Evolutionary conservation across 192 early-diverging fungal genomes (phyloP).

Genomic region (Dissophora ornata): DNA sequence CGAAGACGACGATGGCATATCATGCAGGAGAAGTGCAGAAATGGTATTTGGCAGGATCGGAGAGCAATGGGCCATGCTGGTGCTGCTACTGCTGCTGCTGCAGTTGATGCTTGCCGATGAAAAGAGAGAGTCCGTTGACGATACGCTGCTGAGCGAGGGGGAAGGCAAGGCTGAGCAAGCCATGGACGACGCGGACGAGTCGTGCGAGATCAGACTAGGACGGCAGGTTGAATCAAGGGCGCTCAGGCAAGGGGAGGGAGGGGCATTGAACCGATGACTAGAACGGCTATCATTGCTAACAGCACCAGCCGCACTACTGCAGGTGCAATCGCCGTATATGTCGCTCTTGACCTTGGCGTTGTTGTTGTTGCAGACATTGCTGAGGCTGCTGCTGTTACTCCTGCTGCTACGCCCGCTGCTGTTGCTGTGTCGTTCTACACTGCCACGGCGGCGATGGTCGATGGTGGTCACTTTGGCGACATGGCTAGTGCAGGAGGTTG

Average conservation of each 20-base stretch:
- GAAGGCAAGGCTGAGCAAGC: slow-evolving; percentile 35
- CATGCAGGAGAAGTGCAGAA: slow-evolving; percentile 26
- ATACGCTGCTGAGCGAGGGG: slow-evolving; percentile 49
- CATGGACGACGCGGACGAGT: neutral
- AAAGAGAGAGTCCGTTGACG: slow-evolving; percentile 39
- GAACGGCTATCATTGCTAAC: slow-evolving; percentile 1
- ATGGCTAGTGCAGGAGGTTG: neutral
- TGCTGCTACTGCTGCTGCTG: slow-evolving; percentile 11
- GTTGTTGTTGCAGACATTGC: neutral
- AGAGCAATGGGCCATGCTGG: slow-evolving; percentile 51
- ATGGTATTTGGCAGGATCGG: slow-evolving; percentile 34
- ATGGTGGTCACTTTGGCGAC: neutral
- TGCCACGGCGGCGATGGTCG: neutral
- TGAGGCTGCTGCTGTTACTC: slow-evolving; percentile 3
- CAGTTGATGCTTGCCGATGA: slow-evolving; percentile 23
- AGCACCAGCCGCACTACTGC: neutral
- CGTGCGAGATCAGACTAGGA: slow-evolving; percentile 22
- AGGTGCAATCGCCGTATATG: neutral
- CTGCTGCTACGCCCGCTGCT: neutral
- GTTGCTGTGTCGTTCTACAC: too few relatives aligned
- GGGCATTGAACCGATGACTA: slow-evolving; percentile 10
- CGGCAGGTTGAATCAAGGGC: slow-evolving; percentile 38
- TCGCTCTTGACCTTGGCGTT: slow-evolving; percentile 2
- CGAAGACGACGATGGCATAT: slow-evolving; percentile 7
- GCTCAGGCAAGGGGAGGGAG: slow-evolving; percentile 46